Evolutionary conservation across 257 asterid genomes (phyloP).

Genomic region (Prunella vulgaris): DNA sequence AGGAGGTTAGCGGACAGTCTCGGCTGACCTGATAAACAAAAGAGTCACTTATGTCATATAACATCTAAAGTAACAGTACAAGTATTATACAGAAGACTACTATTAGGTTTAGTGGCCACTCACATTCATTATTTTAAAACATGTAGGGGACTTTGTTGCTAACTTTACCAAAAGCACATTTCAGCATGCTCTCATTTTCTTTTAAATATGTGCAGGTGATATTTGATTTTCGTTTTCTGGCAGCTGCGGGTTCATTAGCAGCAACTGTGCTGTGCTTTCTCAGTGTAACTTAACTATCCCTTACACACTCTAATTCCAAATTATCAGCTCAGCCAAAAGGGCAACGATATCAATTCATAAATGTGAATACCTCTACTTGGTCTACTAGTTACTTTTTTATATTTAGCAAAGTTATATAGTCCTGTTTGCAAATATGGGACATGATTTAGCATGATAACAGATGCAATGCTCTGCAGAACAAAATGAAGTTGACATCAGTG

Average conservation of each 20-base stretch:
- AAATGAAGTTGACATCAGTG: too few species aligned
- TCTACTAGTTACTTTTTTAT: too few species aligned
- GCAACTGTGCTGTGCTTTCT: slow-evolving; percentile 90
- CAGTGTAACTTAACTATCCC: slow-evolving; percentile 49
- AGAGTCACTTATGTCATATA: too few species aligned
- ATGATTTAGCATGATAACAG: neutral
- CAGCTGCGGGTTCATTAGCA: slow-evolving; percentile 76
- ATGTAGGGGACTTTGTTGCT: neutral
- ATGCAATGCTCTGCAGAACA: too few species aligned
- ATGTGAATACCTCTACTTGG: neutral
- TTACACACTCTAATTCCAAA: neutral
- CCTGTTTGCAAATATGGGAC: neutral
- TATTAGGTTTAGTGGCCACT: too few species aligned
- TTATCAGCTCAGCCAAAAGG: neutral
- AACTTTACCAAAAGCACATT: neutral
- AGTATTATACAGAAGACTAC: too few species aligned
- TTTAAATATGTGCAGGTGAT: slow-evolving; percentile 42
- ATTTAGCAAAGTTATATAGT: neutral
- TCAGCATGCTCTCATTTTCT: neutral
- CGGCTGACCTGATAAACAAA: too few species aligned
- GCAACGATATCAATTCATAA: neutral
- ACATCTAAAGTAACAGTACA: too few species aligned
- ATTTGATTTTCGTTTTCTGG: slow-evolving; percentile 82
- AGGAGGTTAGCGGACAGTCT: too few species aligned
- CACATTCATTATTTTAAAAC: too few species aligned